These are phyloP conservation scores for Platanthera zijinensis DNA, from an alignment of 106 monocot genomes.

Conservation along the genomic window DNA sequence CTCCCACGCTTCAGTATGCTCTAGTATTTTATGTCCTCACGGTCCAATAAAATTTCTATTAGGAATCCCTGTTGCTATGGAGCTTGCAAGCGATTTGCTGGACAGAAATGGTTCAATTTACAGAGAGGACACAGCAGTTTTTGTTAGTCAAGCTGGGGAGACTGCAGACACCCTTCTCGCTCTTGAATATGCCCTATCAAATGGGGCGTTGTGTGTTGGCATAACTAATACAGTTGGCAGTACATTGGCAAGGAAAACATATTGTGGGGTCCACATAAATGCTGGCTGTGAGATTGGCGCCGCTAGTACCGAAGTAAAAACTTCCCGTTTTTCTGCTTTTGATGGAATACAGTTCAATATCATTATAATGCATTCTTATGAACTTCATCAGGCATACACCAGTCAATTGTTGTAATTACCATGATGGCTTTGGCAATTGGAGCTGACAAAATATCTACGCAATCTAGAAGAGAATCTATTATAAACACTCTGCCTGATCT, in stretches of 20 bases:
- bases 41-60: conserved; percentile 1
- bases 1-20: too few species aligned
- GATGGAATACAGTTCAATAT: neutral
- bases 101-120: conserved; percentile 87
- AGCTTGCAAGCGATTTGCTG: conserved; percentile 86
- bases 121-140: conserved; percentile 87
- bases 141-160: conserved; percentile 98
- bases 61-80: conserved; percentile 93
- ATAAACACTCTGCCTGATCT: conserved; percentile 48
- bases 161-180: conserved; percentile 93
- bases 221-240: conserved; percentile 98
- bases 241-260: conserved; percentile 85
- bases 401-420: conserved; percentile 87
- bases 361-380: neutral
- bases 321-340: neutral
- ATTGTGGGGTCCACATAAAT: conserved; percentile 96
- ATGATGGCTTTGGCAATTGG: conserved; percentile 96
- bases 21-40: neutral
- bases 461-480: conserved; percentile 56
- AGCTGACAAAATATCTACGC: conserved; percentile 70
- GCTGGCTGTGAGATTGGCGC: conserved; percentile 99
- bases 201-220: conserved; percentile 93
- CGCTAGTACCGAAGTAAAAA: conserved; percentile 86
- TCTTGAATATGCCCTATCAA: conserved; percentile 87
- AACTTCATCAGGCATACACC: conserved; percentile 68